phyloP scores from a whole-genome alignment of 192 early-diverging fungal species.

The Backusella macrospora region DNA sequence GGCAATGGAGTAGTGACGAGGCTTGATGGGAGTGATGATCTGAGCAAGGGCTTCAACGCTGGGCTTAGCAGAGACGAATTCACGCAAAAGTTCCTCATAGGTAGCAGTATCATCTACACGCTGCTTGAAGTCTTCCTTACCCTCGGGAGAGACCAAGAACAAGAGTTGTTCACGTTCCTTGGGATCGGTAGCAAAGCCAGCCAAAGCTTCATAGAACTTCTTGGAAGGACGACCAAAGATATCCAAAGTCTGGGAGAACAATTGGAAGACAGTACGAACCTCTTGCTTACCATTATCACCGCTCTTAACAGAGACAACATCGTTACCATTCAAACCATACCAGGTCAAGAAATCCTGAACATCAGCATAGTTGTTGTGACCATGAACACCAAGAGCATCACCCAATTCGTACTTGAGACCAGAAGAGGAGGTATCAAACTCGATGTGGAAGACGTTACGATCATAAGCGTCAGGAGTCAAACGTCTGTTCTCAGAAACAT shows the following conservation, averaged over 20 bases:
- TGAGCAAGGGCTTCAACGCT: slow-evolving; percentile 69
- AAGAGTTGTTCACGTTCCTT: slow-evolving; percentile 67
- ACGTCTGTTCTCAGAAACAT: slow-evolving; percentile 74
- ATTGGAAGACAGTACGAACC: slow-evolving; percentile 73
- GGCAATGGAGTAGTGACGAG: slow-evolving; percentile 98
- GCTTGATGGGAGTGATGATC: slow-evolving; percentile 87
- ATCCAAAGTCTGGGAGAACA: slow-evolving; percentile 84
- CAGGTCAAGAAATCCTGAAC: slow-evolving; percentile 73
- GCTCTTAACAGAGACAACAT: slow-evolving; percentile 61
- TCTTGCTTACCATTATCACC: slow-evolving; percentile 64
- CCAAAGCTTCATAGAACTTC: slow-evolving; percentile 88
- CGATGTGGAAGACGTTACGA: slow-evolving; percentile 96
- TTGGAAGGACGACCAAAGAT: slow-evolving; percentile 94
- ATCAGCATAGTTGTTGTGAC: slow-evolving; percentile 77
- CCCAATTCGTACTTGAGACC: slow-evolving; percentile 90
- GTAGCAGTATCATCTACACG: slow-evolving; percentile 83
- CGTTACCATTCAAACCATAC: slow-evolving; percentile 71
- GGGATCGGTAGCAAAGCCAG: slow-evolving; percentile 68
- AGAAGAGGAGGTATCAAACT: slow-evolving; percentile 83
- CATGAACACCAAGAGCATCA: slow-evolving; percentile 92
- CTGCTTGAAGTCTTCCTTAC: slow-evolving; percentile 75
- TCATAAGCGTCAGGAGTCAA: slow-evolving; percentile 89
- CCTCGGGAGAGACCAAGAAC: slow-evolving; percentile 70
- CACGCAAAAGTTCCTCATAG: slow-evolving; percentile 84
- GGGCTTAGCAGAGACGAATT: slow-evolving; percentile 84